Base-by-base conservation (phyloP, 805 yeast genomes). In the Monosporozyma solicola region DNA sequence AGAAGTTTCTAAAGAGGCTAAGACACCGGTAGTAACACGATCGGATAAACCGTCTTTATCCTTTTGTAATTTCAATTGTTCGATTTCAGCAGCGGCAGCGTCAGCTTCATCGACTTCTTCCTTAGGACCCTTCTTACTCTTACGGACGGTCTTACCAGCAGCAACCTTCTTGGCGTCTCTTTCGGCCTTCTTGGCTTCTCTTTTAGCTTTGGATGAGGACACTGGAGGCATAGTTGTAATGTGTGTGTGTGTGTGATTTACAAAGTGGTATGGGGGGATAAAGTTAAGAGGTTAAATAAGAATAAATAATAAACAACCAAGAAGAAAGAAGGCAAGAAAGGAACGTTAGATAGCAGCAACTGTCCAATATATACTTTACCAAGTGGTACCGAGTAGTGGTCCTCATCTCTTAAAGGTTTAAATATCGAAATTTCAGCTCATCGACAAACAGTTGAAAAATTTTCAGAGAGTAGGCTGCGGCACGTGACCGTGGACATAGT, bases 11-110 rank as follows among this genome's bases (percentile, higher is more conserved):
- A 94, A 77, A 51, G 96, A 87, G 54, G 85, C 91, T 68, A 94
- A 77, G 48, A 94, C 99, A 79, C 99, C 99, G 47, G 99, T 92
- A 61, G 92, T 87, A 60, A 92, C 99, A 78, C 99, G 87, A 72
- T 92, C 99, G 47, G 97, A 88, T 54, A 92, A 67, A 61, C 99
- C 99, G 65, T 90, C 84, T 69, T 87, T 84, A 72, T 92, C 99
- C 69, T 86, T 85, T 75, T 92, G 99, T 68, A 91, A 75, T 73
- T 92, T 92, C 75, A 92, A 78, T 73, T 88, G 84, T 57, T 84
- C 86, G 66, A 94, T 82, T 68, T 82, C 88, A 56, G 84, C 81
- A 50, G 87, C 85, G 49, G 85, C 79, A 51, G 77, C 77, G 50
- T 80, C 84, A 48, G 74, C 83, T 29, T 78, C 87, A 45, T 62